Conservation (phyloP, 345 rosid genomes). For the Hevea brasiliensis region DNA sequence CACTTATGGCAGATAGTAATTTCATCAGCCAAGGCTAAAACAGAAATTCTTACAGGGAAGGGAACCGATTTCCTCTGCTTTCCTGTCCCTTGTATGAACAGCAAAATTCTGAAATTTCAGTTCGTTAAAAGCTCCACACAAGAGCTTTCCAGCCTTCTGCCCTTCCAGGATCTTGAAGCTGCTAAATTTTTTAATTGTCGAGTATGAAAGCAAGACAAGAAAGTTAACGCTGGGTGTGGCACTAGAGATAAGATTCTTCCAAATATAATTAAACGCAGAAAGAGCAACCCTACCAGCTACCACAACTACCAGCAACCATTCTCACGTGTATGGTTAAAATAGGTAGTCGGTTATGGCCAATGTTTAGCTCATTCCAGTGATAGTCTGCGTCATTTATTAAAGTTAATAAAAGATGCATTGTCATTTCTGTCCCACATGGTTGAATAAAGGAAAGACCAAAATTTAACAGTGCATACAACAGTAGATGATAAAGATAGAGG, state of each 20-base stretch:
- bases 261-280: conserved; percentile 1
- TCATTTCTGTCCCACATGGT: no score
- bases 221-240: neutral
- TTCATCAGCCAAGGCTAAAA: no score
- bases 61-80: neutral
- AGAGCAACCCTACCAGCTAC: conserved; percentile 21
- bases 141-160: neutral
- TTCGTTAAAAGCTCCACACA: neutral
- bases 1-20: neutral
- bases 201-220: neutral
- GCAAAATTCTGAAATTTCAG: neutral
- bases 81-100: neutral
- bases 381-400: conserved; percentile 14
- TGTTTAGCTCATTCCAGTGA: conserved; percentile 1
- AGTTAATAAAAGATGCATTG: neutral
- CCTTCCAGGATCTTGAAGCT: neutral
- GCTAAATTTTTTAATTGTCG: neutral
- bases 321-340: conserved; percentile 7
- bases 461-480: neutral
- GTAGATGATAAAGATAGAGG: conserved; percentile 20
- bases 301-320: conserved; percentile 18
- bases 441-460: conserved; percentile 7
- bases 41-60: no score
- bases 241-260: conserved; percentile 26
- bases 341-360: conserved; percentile 16